These are phyloP conservation scores for Agarophyton chilense DNA, from an alignment of 23 red algal species.

Conservation along the genomic window DNA sequence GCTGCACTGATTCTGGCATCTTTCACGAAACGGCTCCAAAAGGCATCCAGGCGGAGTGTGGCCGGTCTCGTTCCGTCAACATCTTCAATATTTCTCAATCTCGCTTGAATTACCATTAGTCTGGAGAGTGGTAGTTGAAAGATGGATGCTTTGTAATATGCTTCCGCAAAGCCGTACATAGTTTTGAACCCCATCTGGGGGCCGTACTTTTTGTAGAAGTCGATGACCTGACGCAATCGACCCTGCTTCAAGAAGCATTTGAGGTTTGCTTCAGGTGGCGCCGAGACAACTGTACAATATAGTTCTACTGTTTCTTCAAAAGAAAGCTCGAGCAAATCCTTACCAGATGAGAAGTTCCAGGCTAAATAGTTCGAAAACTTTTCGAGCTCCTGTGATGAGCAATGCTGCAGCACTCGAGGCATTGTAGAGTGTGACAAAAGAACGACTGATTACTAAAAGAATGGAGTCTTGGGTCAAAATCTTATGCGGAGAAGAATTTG, in stretches of 20 bases:
- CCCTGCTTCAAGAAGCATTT: not conserved
- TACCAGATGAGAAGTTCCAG: not conserved
- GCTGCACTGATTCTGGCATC: constrained; percentile 3
- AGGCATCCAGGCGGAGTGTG: not conserved
- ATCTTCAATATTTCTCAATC: constrained; percentile 1
- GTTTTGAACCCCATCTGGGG: constrained; percentile 7
- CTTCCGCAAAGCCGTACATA: constrained; percentile 9
- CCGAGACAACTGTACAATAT: not conserved
- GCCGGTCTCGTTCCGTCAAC: constrained; percentile 10
- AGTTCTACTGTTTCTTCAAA: constrained; percentile 17
- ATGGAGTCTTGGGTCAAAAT: no score
- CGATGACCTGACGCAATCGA: not conserved
- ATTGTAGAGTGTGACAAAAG: not conserved
- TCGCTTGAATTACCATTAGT: constrained; percentile 27
- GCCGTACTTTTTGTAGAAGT: constrained; percentile 1
- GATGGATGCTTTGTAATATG: constrained; percentile 14
- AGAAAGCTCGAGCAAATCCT: constrained; percentile 20
- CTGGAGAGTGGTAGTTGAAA: constrained; percentile 7
- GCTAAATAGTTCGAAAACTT: constrained; percentile 28
- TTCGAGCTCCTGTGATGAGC: not conserved
- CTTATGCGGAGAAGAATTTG: not conserved
- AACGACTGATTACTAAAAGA: not conserved
- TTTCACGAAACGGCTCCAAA: not conserved
- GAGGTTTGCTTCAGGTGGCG: not conserved
- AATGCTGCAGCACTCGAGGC: not conserved